Evolutionary conservation across 352 stramenopile species (phyloP), one percentile per base, ranked within the genome.

Genomic region (Phytophthora tubulina): DNA sequence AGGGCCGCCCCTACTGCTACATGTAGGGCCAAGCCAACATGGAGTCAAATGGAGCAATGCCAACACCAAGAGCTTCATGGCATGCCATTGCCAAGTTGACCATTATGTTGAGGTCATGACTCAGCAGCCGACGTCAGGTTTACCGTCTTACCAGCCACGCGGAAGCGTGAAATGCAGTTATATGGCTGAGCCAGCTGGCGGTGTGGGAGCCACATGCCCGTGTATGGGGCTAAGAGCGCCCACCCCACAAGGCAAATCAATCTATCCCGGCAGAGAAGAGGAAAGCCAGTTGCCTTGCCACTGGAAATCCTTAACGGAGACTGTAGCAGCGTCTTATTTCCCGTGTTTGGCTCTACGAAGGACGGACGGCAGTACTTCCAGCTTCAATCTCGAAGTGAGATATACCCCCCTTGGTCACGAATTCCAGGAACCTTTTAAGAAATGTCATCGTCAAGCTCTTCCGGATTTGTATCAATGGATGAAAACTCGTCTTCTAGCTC

Each of bases 271-370:
- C 33, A 69, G 57, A 73, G 52, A 56, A 38, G 53, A 31, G 17
- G 50, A 39, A 70, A 65, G 60, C 60, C 53, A 70, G 67, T 64
- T 36, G 27, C 57, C 65, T 63, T 73, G 57, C 60, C 51, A 33
- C 44, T 44, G 27, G 49, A 35, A 59, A 38, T 30, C 51, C 21
- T 36, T 36, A 73, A 17, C 39, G 33, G 49, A 73, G 67, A 69
- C 53, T 36, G 31, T 59, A 51, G 17, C 9, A 38, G 41, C 51
- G 44, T 62, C 56, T 63, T 52, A 74, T 64, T 70, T 50, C 21
- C 41, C 32, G 36, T 70, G 45, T 60, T 27, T 57, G 21, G 11
- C 31, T 70, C 27, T 3, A 42, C 17, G 27, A 46, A 56, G 31
- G 61, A 53, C n/a, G 5, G 9, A 36, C 44, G 27, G 39, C 54